Evolutionary conservation across 2,329 filamentous ascomycete genomes (phyloP).

Genomic region (Alternaria novae-zelandiae): DNA sequence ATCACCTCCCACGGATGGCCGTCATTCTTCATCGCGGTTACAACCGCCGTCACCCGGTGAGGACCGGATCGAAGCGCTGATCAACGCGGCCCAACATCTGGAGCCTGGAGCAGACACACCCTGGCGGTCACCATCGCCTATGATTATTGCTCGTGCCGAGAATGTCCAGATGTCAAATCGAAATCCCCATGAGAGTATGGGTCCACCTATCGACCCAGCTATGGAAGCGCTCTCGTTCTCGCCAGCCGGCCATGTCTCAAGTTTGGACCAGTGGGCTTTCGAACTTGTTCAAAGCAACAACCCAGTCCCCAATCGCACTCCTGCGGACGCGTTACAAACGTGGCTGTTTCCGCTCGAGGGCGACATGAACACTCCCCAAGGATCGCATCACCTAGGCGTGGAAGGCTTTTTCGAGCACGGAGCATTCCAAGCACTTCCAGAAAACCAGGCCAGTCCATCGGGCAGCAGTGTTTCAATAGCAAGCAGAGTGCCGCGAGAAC

Average conservation of each 20-base stretch:
- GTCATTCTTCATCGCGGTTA: slow-evolving; percentile 15
- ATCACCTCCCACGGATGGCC: slow-evolving; percentile 18
- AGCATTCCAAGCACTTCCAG: slow-evolving; percentile 25
- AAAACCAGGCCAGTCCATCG: slow-evolving; percentile 42
- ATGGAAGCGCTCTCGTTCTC: slow-evolving; percentile 47
- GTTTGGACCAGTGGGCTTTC: slow-evolving; percentile 47
- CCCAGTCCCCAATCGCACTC: slow-evolving; percentile 44
- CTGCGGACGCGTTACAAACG: slow-evolving; percentile 45
- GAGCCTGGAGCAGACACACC: slow-evolving; percentile 41
- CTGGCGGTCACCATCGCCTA: slow-evolving; percentile 45
- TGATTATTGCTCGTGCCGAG: slow-evolving; percentile 34
- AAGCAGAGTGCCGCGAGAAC: slow-evolving; percentile 46
- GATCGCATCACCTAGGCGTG: slow-evolving; percentile 38
- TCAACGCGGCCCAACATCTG: slow-evolving; percentile 47
- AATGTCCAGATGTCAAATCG: slow-evolving; percentile 31
- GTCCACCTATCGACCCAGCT: slow-evolving; percentile 47
- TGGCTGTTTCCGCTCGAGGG: slow-evolving; percentile 46
- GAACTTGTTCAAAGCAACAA: slow-evolving; percentile 47
- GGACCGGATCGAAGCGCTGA: slow-evolving; percentile 46
- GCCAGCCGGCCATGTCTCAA: slow-evolving; percentile 42
- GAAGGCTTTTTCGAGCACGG: slow-evolving; percentile 43
- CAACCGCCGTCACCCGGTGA: slow-evolving; percentile 38
- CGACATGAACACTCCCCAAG: slow-evolving; percentile 35
- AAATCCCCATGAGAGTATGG: slow-evolving; percentile 40
- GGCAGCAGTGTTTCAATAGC: slow-evolving; percentile 46